Base-by-base conservation (phyloP, 192 early-diverging fungal species). In the Haplosporangium gracile region DNA sequence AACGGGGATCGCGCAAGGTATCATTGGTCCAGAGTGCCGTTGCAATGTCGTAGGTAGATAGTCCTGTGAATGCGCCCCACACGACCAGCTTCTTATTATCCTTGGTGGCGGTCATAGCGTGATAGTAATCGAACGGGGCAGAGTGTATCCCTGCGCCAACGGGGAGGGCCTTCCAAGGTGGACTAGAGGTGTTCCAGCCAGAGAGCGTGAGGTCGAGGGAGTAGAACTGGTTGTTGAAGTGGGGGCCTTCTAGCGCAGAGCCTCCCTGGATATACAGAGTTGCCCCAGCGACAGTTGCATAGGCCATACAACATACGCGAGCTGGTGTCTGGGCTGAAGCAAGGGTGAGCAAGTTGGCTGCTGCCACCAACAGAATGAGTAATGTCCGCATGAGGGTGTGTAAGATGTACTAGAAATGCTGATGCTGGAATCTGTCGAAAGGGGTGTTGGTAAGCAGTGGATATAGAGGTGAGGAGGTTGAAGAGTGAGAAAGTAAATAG, bases 221-320 rank as follows among this genome's bases (percentile, higher is more conserved):
- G 38, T 43, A 70, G 24, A 79, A 72, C 51, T 79, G 77, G 32
- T 71, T 79, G 36, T 22, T 53, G 51, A 1, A 22, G 3, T 7
- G 0, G 5, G 10, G 9, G 0, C 51, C 16, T 7, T 2, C 2
- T 36, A 36, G 15, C 10, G 13, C 42, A 26, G 34, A 0, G 0
- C 77, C 77, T 38, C 77, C 77, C 26, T 79, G 77, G 15, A 79
- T 45, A 16, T 72, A 79, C 0, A 79, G 51, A 1, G 77, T 72
- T 16, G 53, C 63, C 34, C 32, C 68, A 9, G 60, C 51, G 22
- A 79, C 51, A 42, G 49, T 79, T 4, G 70, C 47, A 57, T 60
- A 79, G 5, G 77, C 77, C 77, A 79, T 79, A 32, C 22, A 51
- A 16, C n/a, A 26, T 11, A 70, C 38, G 5, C 0, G 10, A 18